phyloP scores from a whole-genome alignment of 2,329 filamentous ascomycete genomes.

The Aspergillus sp. region DNA sequence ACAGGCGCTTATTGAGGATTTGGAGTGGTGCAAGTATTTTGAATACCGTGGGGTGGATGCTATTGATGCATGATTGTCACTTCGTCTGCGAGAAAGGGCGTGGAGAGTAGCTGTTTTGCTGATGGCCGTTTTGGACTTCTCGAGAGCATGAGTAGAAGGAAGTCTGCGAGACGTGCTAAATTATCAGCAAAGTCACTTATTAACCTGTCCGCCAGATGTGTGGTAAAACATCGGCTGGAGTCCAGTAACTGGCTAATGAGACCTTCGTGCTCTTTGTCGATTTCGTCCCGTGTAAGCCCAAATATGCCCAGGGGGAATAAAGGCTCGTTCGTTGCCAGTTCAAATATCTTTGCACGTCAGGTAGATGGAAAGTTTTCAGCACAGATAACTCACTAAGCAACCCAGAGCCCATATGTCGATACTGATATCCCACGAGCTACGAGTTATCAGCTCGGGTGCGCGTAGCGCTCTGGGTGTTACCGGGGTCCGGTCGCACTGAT shows the following conservation, averaged over 20 bases:
- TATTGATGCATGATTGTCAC: neutral
- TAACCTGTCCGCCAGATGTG: neutral
- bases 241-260: neutral
- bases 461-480: neutral
- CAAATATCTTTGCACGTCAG: neutral
- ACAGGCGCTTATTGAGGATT: conserved; percentile 32
- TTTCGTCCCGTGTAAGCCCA: neutral
- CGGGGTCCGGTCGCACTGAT: too few relatives aligned
- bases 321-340: neutral
- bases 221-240: neutral
- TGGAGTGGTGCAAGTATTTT: conserved; percentile 39
- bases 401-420: neutral
- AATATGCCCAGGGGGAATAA: neutral
- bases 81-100: too few relatives aligned
- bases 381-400: neutral
- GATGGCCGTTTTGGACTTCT: neutral
- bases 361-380: neutral
- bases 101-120: conserved; percentile 29
- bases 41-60: conserved; percentile 40
- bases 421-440: neutral
- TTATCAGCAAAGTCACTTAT: neutral
- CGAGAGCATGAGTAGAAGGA: neutral
- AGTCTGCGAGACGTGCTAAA: neutral
- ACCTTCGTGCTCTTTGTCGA: neutral
- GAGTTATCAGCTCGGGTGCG: neutral